Conservation (phyloP, 2,329 filamentous ascomycete species). For the Alternaria gansuensis region DNA sequence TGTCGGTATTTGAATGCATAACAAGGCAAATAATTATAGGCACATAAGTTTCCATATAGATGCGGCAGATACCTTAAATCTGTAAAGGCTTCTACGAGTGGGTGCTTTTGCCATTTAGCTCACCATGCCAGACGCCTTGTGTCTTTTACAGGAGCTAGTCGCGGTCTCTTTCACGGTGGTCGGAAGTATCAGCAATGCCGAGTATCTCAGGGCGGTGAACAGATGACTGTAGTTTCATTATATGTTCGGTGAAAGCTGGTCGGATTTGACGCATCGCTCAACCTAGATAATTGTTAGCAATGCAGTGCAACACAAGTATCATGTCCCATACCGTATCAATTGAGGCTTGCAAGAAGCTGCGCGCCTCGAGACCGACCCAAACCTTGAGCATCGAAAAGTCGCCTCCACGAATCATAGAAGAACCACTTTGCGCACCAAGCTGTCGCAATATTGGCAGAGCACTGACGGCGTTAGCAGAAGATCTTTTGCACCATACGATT, state of each 20-base stretch:
- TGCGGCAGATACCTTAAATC: background rate
- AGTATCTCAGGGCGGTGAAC: background rate
- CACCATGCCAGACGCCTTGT: background rate
- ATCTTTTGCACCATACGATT: background rate
- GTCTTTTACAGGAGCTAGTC: background rate
- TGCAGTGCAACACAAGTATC: background rate
- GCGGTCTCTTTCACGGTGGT: background rate
- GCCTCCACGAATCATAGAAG: slow-evolving; percentile 59
- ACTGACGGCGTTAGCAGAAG: slow-evolving; percentile 56
- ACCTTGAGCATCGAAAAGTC: slow-evolving; percentile 78
- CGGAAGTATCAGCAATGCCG: background rate
- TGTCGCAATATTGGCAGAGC: slow-evolving; percentile 90
- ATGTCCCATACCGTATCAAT: slow-evolving; percentile 76
- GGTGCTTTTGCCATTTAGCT: background rate
- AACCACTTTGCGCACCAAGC: slow-evolving; percentile 79
- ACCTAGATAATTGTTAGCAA: slow-evolving; percentile 61
- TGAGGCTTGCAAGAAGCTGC: slow-evolving; percentile 88
- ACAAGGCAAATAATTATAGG: background rate
- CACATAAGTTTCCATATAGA: background rate
- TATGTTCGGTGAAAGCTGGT: slow-evolving; percentile 86
- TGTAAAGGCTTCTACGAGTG: background rate
- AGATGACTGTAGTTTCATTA: slow-evolving; percentile 51
- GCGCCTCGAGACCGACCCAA: slow-evolving; percentile 89
- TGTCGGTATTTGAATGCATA: background rate
- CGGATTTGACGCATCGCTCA: slow-evolving; percentile 89